Base-by-base conservation (phyloP, 441 rosid species). In the Populus hybrid region DNA sequence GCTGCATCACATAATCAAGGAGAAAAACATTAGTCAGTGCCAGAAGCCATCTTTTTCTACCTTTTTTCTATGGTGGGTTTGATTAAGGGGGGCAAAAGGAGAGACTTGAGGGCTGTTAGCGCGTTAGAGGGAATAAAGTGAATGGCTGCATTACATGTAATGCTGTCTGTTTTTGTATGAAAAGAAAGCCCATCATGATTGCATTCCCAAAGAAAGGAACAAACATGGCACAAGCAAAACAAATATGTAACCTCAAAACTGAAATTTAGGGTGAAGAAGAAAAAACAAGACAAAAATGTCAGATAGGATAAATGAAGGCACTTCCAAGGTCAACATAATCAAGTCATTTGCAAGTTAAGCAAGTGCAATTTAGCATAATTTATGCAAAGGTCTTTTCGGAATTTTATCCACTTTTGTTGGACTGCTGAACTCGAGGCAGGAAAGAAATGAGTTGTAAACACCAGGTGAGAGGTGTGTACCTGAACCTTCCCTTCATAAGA, bases 401-500 rank as follows among this genome's bases (percentile, higher is more conserved):
- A 5, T 53, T 53, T 53, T 18, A 53, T 53, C 61, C 61, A 53
- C 61, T 53, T 53, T 2, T 53, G 61, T 53, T 18, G 21, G 61
- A 18, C 61, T 18, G 7, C 61, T 53, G 61, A 53, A 53, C 61
- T 53, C 61, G 7, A 53, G 61, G 61, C 21, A 53, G 61, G 21
- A 53, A 6, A 53, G 61, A 18, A 53, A 53, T 53, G 61, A 53
- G 61, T 53, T 53, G 61, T 6, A 5, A 30, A 30, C 32, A 30
- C 32, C 3, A 30, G 32, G 61, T 53, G 61, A 53, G 61, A 53
- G 61, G 61, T 53, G 72, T 88, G 91, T 88, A 93, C 98, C 93
- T 92, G 97, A 75, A 93, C 97, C 83, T 93, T 95, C 61, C 99
- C 99, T 26, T 26, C 28, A 26, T 26, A 26, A 26, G 28, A 26